phyloP scores from a whole-genome alignment of 2,329 filamentous ascomycete species.

The Arthrinium phaeospermum region DNA sequence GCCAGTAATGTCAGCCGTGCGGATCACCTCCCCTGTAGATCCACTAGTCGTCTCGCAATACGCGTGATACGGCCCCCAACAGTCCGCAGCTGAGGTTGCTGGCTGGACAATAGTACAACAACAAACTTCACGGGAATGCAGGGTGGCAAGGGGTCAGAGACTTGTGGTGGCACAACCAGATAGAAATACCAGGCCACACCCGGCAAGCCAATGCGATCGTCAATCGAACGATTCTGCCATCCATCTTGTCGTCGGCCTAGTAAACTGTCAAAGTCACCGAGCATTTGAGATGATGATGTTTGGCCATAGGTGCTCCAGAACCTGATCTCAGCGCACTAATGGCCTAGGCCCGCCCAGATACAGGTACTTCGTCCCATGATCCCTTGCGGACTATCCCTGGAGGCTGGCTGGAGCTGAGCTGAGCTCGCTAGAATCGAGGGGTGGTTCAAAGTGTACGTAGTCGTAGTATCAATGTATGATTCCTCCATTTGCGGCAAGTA shows the following conservation, averaged over 20 bases:
- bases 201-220: too few species aligned
- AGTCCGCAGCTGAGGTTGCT: not conserved
- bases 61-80: not conserved
- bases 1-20: not conserved
- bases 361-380: not conserved
- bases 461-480: not conserved
- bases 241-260: not conserved
- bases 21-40: not conserved
- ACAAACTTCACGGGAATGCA: not conserved
- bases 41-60: not conserved
- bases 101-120: not conserved
- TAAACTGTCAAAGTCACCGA: not conserved
- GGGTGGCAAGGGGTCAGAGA: not conserved
- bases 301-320: conserved; percentile 2
- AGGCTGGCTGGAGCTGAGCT: not conserved
- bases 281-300: not conserved
- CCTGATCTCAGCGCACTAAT: not conserved
- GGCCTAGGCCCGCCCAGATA: not conserved
- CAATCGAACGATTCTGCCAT: not conserved
- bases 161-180: not conserved
- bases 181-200: not conserved
- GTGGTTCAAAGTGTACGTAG: not conserved
- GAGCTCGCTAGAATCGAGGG: not conserved
- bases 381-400: not conserved
- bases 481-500: not conserved